Conservation (phyloP, 2,329 filamentous ascomycete genomes). For the Colletotrichum kahawae region DNA sequence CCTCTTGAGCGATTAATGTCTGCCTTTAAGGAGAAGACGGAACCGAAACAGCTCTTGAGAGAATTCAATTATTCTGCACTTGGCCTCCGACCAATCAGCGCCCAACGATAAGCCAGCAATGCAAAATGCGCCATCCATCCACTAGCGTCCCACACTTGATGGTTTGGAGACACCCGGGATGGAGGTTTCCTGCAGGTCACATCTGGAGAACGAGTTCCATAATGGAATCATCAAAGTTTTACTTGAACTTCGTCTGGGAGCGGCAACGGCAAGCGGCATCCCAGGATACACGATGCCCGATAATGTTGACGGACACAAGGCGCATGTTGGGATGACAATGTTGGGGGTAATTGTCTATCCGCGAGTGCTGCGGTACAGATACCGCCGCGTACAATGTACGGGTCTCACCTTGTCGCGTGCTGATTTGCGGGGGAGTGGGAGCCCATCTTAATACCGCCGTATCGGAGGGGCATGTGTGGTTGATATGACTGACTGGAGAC, state of each 20-base stretch:
- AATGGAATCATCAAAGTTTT: conserved; percentile 26
- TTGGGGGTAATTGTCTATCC: conserved; percentile 15
- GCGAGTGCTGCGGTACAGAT: background rate
- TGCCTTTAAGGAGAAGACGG: conserved; percentile 17
- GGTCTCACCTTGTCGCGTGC: conserved; percentile 10
- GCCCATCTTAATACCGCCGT: conserved; percentile 7
- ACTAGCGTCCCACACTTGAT: conserved; percentile 22
- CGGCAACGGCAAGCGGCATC: conserved; percentile 18
- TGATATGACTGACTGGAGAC: conserved; percentile 17
- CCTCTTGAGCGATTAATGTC: conserved; percentile 21
- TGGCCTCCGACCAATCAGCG: conserved; percentile 29
- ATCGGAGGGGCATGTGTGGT: conserved; percentile 15
- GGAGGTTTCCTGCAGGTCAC: conserved; percentile 22
- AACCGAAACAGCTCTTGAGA: conserved; percentile 23
- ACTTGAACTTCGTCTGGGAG: conserved; percentile 6
- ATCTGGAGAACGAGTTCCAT: conserved; percentile 22
- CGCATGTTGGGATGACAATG: conserved; percentile 2
- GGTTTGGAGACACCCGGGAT: conserved; percentile 16
- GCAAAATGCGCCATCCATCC: conserved; percentile 20
- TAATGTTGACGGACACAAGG: background rate
- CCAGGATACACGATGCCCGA: conserved; percentile 2
- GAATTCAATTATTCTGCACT: conserved; percentile 40
- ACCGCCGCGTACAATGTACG: background rate
- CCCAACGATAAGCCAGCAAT: conserved; percentile 32
- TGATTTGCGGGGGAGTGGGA: conserved; percentile 9